These are phyloP conservation scores for Tricharina praecox DNA, from an alignment of 495 filamentous ascomycete species.

Conservation along the genomic window DNA sequence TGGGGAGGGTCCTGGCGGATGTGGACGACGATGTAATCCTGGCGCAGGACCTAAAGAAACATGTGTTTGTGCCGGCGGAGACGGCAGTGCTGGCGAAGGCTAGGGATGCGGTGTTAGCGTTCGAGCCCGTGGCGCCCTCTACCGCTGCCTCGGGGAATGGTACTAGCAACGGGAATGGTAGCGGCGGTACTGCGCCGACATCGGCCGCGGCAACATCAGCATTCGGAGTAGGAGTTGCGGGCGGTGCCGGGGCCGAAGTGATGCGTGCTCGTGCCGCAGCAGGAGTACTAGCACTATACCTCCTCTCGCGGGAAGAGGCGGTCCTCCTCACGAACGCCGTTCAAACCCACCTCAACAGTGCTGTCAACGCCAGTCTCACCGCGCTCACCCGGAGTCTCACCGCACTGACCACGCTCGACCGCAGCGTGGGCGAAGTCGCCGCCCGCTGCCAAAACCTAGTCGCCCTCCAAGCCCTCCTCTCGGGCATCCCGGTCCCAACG, in stretches of 20 bases:
- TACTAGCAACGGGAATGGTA: conserved; percentile 5
- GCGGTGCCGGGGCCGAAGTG: background rate
- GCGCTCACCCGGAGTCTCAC: conserved; percentile 55
- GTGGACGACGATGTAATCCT: conserved; percentile 51
- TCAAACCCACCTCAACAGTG: conserved; percentile 25
- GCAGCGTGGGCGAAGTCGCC: conserved; percentile 64
- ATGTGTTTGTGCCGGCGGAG: conserved; percentile 54
- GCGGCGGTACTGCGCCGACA: conserved; percentile 9
- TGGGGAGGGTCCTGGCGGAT: conserved; percentile 1
- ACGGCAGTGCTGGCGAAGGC: conserved; percentile 46
- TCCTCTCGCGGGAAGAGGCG: conserved; percentile 42
- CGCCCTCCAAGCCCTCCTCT: conserved; percentile 64
- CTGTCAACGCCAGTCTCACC: conserved; percentile 57
- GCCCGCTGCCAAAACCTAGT: conserved; percentile 79
- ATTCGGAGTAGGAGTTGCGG: no score
- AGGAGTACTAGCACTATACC: conserved; percentile 59
- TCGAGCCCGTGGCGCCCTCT: conserved; percentile 55
- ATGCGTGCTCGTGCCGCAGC: conserved; percentile 36
- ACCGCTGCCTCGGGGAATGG: conserved; percentile 24
- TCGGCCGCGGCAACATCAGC: no score
- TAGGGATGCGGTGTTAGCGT: conserved; percentile 67
- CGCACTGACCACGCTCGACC: conserved; percentile 64
- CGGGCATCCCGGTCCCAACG: conserved; percentile 12
- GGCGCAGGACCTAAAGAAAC: conserved; percentile 46
- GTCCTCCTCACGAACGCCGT: conserved; percentile 29